Conservation (phyloP, 495 filamentous ascomycete species). For the Penicillium mononematosum region DNA sequence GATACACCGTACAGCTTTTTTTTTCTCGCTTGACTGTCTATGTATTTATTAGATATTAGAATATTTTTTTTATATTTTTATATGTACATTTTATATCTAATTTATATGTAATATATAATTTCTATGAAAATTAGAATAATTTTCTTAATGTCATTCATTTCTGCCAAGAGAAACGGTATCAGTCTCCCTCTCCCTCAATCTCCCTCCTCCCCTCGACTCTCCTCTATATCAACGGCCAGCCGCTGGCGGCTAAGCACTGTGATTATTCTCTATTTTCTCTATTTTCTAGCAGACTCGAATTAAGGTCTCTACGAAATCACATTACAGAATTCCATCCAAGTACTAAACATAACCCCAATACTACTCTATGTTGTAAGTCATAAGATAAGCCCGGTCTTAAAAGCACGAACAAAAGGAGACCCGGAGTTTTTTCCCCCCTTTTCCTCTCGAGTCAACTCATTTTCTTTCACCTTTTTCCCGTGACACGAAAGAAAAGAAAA, state of each 20-base stretch:
- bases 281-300: constrained; percentile 1
- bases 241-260: constrained; percentile 16
- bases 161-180: neutral
- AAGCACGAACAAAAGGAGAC: neutral
- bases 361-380: neutral
- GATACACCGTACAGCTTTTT: constrained; percentile 13
- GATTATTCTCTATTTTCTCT: neutral
- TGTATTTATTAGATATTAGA: neutral
- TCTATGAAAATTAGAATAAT: neutral
- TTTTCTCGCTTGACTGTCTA: neutral
- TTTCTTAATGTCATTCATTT: neutral
- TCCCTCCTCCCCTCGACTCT: neutral
- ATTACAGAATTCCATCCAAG: neutral
- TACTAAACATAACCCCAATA: neutral
- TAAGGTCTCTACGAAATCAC: neutral
- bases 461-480: neutral
- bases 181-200: neutral
- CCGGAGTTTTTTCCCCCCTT: constrained; percentile 2
- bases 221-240: constrained; percentile 2
- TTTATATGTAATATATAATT: no score
- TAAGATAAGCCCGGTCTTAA: neutral
- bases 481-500: neutral
- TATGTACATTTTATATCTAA: neutral
- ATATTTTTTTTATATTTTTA: neutral
- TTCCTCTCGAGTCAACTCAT: neutral